Evolutionary conservation across 495 filamentous ascomycete genomes (phyloP).

Genomic region (Hypoxylon lienhwacheense): DNA sequence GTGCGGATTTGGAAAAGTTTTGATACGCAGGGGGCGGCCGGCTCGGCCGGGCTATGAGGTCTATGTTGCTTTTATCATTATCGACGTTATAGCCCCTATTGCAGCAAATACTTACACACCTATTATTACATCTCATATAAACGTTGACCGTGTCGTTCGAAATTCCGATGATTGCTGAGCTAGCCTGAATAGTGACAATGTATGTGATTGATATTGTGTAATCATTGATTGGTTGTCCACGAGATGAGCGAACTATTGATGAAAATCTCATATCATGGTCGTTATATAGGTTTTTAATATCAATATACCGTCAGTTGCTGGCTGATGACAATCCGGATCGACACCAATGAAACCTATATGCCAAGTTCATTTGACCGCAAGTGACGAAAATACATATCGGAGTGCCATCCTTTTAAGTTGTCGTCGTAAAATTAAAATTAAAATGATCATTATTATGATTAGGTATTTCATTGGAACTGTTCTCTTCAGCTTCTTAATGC

Average conservation of each 20-base stretch:
- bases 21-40: slow-evolving; percentile 19
- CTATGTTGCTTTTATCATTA: slow-evolving; percentile 18
- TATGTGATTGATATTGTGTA: no score
- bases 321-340: no score
- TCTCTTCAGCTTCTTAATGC: slow-evolving; percentile 29
- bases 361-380: background rate
- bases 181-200: slow-evolving; percentile 7
- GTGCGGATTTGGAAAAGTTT: slow-evolving; percentile 29
- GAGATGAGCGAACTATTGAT: no score
- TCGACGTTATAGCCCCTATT: slow-evolving; percentile 13
- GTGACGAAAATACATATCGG: background rate
- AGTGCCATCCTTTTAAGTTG: background rate
- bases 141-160: slow-evolving; percentile 18
- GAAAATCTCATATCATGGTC: no score
- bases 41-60: slow-evolving; percentile 20
- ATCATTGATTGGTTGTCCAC: no score
- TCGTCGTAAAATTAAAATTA: no score
- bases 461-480: slow-evolving; percentile 20
- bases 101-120: slow-evolving; percentile 33
- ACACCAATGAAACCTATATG: no score
- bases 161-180: slow-evolving; percentile 17
- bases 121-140: slow-evolving; percentile 26
- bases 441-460: background rate
- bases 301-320: no score
- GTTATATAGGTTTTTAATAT: no score